Percentiles rank a stretch among this genome's conserved stretches.
Conservation (phyloP, 768 basidiomycete genomes). For the Gautieria morchelliformis region DNA sequence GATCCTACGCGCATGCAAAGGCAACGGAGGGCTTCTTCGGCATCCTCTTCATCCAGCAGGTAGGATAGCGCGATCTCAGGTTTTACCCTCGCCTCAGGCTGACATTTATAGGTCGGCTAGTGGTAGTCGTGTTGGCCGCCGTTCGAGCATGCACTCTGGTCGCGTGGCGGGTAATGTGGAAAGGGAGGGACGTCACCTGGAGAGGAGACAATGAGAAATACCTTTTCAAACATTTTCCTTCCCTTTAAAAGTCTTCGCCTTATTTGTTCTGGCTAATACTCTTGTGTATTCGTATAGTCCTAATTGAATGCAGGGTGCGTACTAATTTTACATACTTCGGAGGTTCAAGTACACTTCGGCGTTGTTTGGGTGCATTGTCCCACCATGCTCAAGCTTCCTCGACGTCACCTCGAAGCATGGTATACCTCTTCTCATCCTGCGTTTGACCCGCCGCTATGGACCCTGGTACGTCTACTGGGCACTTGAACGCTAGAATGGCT, state of each 20-base stretch:
- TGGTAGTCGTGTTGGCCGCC: background rate
- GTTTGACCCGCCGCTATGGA: no score
- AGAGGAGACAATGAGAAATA: background rate
- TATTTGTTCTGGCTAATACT: background rate
- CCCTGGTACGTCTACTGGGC: no score
- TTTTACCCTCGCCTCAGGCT: background rate
- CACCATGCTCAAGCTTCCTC: no score
- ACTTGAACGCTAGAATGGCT: no score
- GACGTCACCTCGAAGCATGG: no score
- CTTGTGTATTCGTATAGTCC: no score
- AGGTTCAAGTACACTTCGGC: no score
- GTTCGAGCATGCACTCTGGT: background rate
- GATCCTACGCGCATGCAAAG: slow-evolving; percentile 74
- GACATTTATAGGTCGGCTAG: background rate
- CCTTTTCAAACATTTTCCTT: background rate
- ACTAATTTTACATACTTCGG: no score
- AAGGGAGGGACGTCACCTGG: background rate
- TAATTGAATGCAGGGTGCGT: no score
- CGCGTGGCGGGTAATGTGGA: background rate
- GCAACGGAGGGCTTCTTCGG: slow-evolving; percentile 68
- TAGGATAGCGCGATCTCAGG: background rate
- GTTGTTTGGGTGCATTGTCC: no score
- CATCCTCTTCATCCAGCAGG: slow-evolving; percentile 29
- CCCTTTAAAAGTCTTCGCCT: background rate
- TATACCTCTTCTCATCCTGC: no score